Conservation (phyloP, 2,329 filamentous ascomycete genomes). For the Aspergillus sp. region DNA sequence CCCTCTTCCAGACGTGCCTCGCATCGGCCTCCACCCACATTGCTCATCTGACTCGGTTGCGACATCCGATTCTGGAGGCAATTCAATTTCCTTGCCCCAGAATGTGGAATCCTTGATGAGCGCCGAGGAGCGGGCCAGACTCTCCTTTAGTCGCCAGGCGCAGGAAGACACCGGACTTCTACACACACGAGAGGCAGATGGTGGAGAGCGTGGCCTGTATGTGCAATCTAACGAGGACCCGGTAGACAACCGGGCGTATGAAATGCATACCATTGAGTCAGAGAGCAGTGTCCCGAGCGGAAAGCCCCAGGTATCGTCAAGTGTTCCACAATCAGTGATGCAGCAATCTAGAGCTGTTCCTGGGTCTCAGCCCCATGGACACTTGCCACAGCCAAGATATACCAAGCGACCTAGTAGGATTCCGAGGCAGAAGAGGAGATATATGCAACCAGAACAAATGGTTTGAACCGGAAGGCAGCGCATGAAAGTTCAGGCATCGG, state of each 20-base stretch:
- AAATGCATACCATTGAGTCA: background rate
- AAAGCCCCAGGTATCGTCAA: background rate
- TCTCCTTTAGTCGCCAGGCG: conserved; percentile 64
- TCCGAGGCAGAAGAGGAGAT: background rate
- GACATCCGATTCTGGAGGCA: conserved; percentile 58
- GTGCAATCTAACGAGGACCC: conserved; percentile 19
- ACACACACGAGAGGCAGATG: conserved; percentile 6
- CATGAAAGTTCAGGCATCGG: too few species aligned
- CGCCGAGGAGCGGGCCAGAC: conserved; percentile 73
- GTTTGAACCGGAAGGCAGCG: background rate
- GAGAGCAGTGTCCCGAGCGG: background rate
- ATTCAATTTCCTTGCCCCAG: conserved; percentile 67
- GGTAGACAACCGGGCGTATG: background rate
- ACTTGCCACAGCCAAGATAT: background rate
- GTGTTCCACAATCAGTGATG: background rate
- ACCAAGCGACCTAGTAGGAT: background rate
- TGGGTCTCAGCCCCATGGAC: background rate
- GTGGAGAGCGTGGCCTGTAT: background rate
- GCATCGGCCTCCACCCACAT: conserved; percentile 55
- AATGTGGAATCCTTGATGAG: conserved; percentile 76
- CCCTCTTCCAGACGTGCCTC: conserved; percentile 49
- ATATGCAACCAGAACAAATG: background rate
- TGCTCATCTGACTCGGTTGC: conserved; percentile 69
- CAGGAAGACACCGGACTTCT: conserved; percentile 27
- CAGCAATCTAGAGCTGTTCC: background rate